phyloP scores from a whole-genome alignment of 2,329 filamentous ascomycete species.

The Xylariaceae sp. region DNA sequence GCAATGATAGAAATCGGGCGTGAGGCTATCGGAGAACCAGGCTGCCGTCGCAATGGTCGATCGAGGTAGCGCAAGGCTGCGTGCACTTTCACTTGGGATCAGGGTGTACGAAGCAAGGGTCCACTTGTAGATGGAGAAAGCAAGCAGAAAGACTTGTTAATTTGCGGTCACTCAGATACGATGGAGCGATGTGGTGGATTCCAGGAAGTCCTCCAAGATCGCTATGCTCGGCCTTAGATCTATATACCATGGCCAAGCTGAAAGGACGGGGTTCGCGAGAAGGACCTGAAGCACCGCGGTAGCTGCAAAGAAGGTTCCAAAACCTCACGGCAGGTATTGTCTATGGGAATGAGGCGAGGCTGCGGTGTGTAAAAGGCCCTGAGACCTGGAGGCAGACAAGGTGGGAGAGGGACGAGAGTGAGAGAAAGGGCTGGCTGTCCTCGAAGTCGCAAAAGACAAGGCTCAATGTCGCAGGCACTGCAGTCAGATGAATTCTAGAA shows the following conservation, averaged over 20 bases:
- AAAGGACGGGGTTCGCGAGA: conserved; percentile 13
- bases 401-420: too few species aligned
- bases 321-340: conserved; percentile 17
- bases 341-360: conserved; percentile 15
- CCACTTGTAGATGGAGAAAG: conserved; percentile 1
- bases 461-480: conserved; percentile 18
- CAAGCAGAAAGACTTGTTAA: conserved; percentile 2
- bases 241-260: conserved; percentile 21
- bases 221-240: conserved; percentile 15
- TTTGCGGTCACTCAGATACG: not conserved
- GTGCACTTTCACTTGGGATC: not conserved
- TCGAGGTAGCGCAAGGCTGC: conserved; percentile 8
- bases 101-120: too few species aligned
- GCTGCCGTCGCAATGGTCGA: conserved; percentile 11
- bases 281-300: conserved; percentile 21
- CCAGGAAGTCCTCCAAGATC: conserved; percentile 21
- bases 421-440: conserved; percentile 23
- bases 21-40: conserved; percentile 11
- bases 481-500: conserved; percentile 3
- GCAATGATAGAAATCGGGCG: too few species aligned
- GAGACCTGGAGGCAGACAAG: conserved; percentile 15
- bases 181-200: conserved; percentile 19
- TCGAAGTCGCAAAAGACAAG: conserved; percentile 24
- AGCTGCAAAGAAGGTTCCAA: conserved; percentile 26
- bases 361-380: conserved; percentile 11